phyloP scores from a whole-genome alignment of 768 basidiomycete species.

The Rhizopogon roseolus region DNA sequence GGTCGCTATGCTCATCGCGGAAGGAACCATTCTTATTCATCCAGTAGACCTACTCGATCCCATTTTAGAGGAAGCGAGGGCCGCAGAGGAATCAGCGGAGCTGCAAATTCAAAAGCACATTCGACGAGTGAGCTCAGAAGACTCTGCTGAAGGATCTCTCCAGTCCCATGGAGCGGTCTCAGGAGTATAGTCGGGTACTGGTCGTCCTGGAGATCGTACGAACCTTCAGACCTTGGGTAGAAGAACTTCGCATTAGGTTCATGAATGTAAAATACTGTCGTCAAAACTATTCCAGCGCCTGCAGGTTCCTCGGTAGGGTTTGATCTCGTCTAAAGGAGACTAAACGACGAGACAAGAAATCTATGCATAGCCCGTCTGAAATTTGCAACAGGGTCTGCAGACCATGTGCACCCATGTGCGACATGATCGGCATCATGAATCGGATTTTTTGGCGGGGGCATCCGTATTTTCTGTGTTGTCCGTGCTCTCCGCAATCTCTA shows the following conservation, averaged over 20 bases:
- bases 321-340: neutral
- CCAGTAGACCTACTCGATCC: neutral
- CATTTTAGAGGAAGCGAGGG: neutral
- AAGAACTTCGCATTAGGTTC: neutral
- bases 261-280: neutral
- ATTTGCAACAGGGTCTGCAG: neutral
- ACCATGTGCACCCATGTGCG: neutral
- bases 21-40: neutral
- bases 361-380: neutral
- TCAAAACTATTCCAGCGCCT: neutral
- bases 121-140: neutral
- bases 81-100: neutral
- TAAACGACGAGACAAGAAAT: neutral
- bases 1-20: slow-evolving; percentile 13
- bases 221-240: neutral
- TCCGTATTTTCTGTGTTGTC: slow-evolving; percentile 31
- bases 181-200: neutral
- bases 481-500: slow-evolving; percentile 41
- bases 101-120: neutral
- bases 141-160: neutral
- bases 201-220: neutral
- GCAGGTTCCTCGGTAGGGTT: neutral
- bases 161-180: neutral
- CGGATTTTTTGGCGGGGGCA: slow-evolving; percentile 19
- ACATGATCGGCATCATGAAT: slow-evolving; percentile 15